Evolutionary conservation across 495 filamentous ascomycete species (phyloP), one percentile per base, ranked within the genome.

Genomic region (Podospora pseudocomata): DNA sequence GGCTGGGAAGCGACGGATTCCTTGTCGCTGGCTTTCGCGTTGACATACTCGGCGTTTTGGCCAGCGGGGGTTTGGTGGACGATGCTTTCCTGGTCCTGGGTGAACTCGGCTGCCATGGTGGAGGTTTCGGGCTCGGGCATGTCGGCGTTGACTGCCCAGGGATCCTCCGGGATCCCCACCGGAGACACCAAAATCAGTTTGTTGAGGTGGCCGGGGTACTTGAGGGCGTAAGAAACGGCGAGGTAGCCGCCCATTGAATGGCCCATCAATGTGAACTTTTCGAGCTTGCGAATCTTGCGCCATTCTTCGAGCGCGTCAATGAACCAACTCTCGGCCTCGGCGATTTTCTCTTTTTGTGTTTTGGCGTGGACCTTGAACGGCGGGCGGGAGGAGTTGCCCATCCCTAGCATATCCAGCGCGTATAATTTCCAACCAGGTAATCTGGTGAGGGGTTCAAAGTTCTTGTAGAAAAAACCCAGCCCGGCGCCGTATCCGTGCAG

Each of bases 401-500:
- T 97, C 65, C 95, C 95, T 23, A 97, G 84, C 80, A 97, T 84
- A 76, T 99, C 95, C 27, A 99, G 81, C 3, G 94, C 92, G 76
- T 92, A 97, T 20, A 99, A 78, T 74, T 91, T 92, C 94, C 94
- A 97, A 18, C 93, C 92, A 64, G 84, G 81, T 3, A 86, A 77
- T 13, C 93, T 87, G 65, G 86, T 92, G 54, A 99, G 79, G 5
- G 88, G 87, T 75, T 98, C 95, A 66, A 96, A 98, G 74, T 98
- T 98, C 77, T 93, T 92, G 81, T 98, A 99, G 82, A 97, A 99
- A 76, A 98, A 98, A 4, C 92, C 95, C 3, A 99, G 81, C 0
- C 95, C 95, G 1, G 95, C 95, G 54, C 96, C 96, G 78, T 98
- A 98, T 53, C 95, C 95, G 75, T 99, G 95, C 15, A 99, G 82